These are phyloP conservation scores for Penicillium cosmopolitanum DNA, from an alignment of 495 filamentous ascomycete species.

Conservation along the genomic window DNA sequence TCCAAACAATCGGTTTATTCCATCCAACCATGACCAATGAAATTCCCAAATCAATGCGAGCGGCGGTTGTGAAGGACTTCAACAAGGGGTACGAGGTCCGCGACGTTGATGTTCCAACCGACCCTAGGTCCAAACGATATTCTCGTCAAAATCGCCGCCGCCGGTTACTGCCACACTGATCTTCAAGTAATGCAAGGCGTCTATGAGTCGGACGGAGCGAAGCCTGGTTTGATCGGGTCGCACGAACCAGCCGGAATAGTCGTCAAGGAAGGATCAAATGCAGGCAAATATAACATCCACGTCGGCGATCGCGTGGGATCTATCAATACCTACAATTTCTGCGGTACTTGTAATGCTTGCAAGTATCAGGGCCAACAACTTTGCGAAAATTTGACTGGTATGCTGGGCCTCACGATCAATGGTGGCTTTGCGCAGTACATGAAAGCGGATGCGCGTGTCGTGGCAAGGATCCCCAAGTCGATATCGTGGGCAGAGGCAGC, in stretches of 20 bases:
- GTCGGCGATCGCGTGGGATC: slow-evolving; percentile 15
- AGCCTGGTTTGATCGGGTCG: slow-evolving; percentile 12
- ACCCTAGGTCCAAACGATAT: slow-evolving; percentile 20
- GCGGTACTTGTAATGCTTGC: background rate
- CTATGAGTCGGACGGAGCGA: slow-evolving; percentile 16
- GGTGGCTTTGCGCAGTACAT: too few relatives aligned
- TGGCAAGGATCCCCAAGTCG: too few relatives aligned
- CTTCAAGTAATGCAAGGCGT: slow-evolving; percentile 18
- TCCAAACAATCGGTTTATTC: background rate
- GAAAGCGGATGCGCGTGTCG: too few relatives aligned
- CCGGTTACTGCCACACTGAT: slow-evolving; percentile 17
- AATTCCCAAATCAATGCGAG: slow-evolving; percentile 15
- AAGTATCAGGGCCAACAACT: too few relatives aligned
- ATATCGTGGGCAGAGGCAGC: too few relatives aligned
- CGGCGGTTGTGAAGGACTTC: slow-evolving; percentile 23
- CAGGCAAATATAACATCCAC: slow-evolving; percentile 7
- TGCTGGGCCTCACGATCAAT: too few relatives aligned
- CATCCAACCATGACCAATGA: slow-evolving; percentile 5
- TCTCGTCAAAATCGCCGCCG: slow-evolving; percentile 17
- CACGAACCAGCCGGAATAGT: slow-evolving; percentile 17
- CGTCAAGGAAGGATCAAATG: slow-evolving; percentile 12
- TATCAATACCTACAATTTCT: slow-evolving; percentile 17
- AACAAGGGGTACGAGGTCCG: slow-evolving; percentile 24
- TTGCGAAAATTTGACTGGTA: too few relatives aligned
- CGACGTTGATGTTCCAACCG: slow-evolving; percentile 15